Conservation (phyloP, 2,329 filamentous ascomycete species). For the Aureobasidium melanogenum region DNA sequence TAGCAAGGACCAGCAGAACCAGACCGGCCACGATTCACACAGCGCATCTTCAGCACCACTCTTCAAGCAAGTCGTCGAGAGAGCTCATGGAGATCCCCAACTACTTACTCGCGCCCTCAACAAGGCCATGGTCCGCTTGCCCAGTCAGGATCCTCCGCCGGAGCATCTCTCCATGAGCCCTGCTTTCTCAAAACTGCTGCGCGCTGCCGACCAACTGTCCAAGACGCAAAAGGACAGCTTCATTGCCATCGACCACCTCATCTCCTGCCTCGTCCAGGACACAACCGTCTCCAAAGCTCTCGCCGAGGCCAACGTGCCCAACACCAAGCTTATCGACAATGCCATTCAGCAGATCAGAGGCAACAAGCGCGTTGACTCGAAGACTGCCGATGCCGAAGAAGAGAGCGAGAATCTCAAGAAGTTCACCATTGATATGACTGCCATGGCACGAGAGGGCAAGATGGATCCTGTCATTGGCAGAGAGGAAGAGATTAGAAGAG, state of each 20-base stretch:
- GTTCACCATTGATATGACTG: slow-evolving; percentile 97
- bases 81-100: slow-evolving; percentile 87
- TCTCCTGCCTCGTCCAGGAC: slow-evolving; percentile 77
- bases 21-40: slow-evolving; percentile 54
- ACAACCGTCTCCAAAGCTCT: slow-evolving; percentile 61
- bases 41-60: slow-evolving; percentile 59
- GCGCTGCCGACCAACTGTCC: slow-evolving; percentile 78
- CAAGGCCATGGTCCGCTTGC: slow-evolving; percentile 80
- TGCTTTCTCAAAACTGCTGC: slow-evolving; percentile 70
- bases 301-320: slow-evolving; percentile 82
- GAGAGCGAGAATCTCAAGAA: slow-evolving; percentile 96
- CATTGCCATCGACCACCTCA: slow-evolving; percentile 91
- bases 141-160: slow-evolving; percentile 89
- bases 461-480: slow-evolving; percentile 95
- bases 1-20: slow-evolving; percentile 69
- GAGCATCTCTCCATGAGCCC: slow-evolving; percentile 79
- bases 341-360: slow-evolving; percentile 89
- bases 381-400: slow-evolving; percentile 85
- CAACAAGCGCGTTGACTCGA: slow-evolving; percentile 87
- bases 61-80: slow-evolving; percentile 89
- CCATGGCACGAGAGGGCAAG: slow-evolving; percentile 92
- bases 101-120: slow-evolving; percentile 82
- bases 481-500: slow-evolving; percentile 89
- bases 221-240: slow-evolving; percentile 97
- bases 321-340: slow-evolving; percentile 78